These are phyloP conservation scores for Podospora pseudopauciseta DNA, from an alignment of 495 filamentous ascomycete genomes.

Conservation along the genomic window DNA sequence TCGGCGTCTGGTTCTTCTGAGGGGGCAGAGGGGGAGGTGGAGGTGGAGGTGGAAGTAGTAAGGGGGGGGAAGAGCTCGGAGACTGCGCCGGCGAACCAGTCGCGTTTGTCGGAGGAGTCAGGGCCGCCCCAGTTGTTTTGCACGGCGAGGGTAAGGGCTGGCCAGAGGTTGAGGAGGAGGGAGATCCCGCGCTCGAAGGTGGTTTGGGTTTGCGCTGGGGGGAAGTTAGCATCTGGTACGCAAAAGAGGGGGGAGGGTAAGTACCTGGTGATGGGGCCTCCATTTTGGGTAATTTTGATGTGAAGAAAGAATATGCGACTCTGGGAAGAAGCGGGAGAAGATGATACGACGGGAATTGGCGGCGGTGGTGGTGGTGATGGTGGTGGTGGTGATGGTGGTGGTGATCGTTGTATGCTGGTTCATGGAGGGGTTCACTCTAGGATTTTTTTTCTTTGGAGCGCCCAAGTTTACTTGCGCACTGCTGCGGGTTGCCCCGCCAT, in stretches of 20 bases:
- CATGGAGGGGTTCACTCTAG: conserved; percentile 18
- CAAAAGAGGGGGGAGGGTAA: not conserved
- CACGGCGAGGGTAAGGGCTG: conserved; percentile 81
- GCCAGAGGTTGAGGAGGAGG: conserved; percentile 77
- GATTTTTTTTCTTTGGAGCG: conserved; percentile 8
- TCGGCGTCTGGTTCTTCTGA: conserved; percentile 65
- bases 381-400: not conserved
- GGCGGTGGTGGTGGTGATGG: not conserved
- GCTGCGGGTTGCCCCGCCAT: not conserved
- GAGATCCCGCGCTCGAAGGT: conserved; percentile 81
- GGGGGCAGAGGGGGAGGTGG: not conserved
- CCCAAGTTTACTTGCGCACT: not conserved
- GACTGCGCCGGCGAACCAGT: conserved; percentile 90
- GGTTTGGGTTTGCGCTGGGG: conserved; percentile 61
- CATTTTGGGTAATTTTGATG: conserved; percentile 10
- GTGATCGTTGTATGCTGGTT: not conserved
- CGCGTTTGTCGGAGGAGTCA: conserved; percentile 80
- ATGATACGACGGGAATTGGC: not conserved
- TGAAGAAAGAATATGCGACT: not conserved
- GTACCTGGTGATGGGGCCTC: conserved; percentile 21
- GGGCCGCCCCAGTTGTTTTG: conserved; percentile 82
- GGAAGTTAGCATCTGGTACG: not conserved
- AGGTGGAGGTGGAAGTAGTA: conserved; percentile 1
- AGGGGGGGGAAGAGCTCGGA: conserved; percentile 65
- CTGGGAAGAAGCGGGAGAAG: not conserved